Percentiles rank a stretch among this genome's conserved stretches.
These are phyloP conservation scores for Scedosporium boydii DNA, from an alignment of 2,329 filamentous ascomycete genomes.

Conservation along the genomic window DNA sequence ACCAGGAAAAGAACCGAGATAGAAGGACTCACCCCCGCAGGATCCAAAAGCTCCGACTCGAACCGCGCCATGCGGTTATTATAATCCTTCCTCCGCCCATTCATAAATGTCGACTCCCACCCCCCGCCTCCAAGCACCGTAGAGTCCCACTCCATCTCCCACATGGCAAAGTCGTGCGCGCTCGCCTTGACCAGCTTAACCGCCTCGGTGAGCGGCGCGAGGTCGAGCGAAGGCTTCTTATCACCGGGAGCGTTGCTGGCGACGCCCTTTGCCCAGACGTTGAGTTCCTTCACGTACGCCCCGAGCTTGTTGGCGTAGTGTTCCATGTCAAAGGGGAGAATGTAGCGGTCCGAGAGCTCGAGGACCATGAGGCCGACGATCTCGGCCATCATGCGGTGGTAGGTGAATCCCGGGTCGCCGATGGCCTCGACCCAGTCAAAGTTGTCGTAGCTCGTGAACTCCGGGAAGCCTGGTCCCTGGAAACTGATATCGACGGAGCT, in stretches of 20 bases:
- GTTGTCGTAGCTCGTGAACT: slow-evolving; percentile 81
- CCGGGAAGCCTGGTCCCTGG: slow-evolving; percentile 54
- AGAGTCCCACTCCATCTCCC: slow-evolving; percentile 69
- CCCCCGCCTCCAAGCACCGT: slow-evolving; percentile 62
- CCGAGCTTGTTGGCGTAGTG: slow-evolving; percentile 60
- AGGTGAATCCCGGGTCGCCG: slow-evolving; percentile 73
- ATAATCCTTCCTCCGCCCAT: slow-evolving; percentile 59
- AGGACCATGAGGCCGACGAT: slow-evolving; percentile 75
- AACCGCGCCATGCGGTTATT: slow-evolving; percentile 74
- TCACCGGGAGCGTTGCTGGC: slow-evolving; percentile 20
- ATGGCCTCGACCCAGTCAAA: slow-evolving; percentile 75
- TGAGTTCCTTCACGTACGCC: slow-evolving; percentile 57
- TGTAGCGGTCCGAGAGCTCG: slow-evolving; percentile 70
- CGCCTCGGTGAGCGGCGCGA: slow-evolving; percentile 32
- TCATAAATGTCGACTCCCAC: slow-evolving; percentile 63
- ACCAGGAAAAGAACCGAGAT: slow-evolving; percentile 3
- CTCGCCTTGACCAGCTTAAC: slow-evolving; percentile 42
- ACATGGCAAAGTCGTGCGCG: slow-evolving; percentile 59
- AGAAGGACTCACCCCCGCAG: slow-evolving; percentile 61
- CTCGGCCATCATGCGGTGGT: slow-evolving; percentile 71
- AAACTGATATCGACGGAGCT: slow-evolving; percentile 84
- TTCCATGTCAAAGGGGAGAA: slow-evolving; percentile 73
- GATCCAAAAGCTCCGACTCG: slow-evolving; percentile 73
- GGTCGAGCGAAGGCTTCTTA: slow-evolving; percentile 19
- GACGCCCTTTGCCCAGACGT: slow-evolving; percentile 52